phyloP scores from a whole-genome alignment of 768 basidiomycete genomes.

The Paxillus ammoniavirescens region DNA sequence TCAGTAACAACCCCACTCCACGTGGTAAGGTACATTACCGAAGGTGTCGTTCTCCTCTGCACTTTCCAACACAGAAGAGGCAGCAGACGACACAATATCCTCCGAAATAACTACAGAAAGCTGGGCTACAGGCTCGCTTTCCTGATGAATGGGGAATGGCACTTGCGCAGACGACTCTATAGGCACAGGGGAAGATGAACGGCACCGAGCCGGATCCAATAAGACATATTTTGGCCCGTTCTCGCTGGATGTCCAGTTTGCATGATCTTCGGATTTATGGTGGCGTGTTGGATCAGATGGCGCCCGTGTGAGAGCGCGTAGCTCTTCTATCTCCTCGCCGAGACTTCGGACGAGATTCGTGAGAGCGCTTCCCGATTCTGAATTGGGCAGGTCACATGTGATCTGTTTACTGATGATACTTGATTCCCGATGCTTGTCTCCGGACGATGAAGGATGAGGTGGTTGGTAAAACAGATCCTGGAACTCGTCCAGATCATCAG shows the following conservation, averaged over 20 bases:
- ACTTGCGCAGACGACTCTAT: slow-evolving; percentile 7
- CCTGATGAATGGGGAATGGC: slow-evolving; percentile 9
- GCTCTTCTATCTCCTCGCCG: slow-evolving; percentile 34
- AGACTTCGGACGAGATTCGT: slow-evolving; percentile 40
- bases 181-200: slow-evolving; percentile 14
- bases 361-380: slow-evolving; percentile 35
- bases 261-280: slow-evolving; percentile 9
- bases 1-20: neutral
- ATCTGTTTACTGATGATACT: slow-evolving; percentile 16
- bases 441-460: neutral
- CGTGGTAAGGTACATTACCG: slow-evolving; percentile 12
- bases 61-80: slow-evolving; percentile 18
- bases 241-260: slow-evolving; percentile 11
- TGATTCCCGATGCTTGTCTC: slow-evolving; percentile 3
- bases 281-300: slow-evolving; percentile 8
- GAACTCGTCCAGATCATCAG: slow-evolving; percentile 72
- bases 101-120: slow-evolving; percentile 16
- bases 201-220: slow-evolving; percentile 9
- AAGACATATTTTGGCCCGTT: slow-evolving; percentile 14
- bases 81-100: slow-evolving; percentile 23
- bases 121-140: neutral
- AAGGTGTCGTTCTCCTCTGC: slow-evolving; percentile 26
- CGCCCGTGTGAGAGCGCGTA: slow-evolving; percentile 12
- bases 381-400: slow-evolving; percentile 30
- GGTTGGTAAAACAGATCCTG: slow-evolving; percentile 73